A percentile compares a stretch with the other conserved stretches of the same genome.
phyloP scores from a whole-genome alignment of 1,284 basidiomycete genomes.

The Rhodotorula glutinis region DNA sequence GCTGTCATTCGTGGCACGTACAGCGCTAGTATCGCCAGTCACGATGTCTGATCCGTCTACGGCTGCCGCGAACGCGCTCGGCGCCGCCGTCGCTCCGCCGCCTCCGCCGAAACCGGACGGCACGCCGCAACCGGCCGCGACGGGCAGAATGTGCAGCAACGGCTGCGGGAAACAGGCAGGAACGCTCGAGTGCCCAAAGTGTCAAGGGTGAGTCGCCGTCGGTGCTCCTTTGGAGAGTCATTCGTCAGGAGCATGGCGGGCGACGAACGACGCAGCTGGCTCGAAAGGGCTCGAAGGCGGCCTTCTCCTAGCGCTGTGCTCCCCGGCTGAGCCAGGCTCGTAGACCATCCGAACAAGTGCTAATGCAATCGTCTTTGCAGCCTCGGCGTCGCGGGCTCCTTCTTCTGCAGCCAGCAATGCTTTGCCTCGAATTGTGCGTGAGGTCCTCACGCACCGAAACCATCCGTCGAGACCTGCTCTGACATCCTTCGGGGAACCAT shows the following conservation, averaged over 20 bases:
- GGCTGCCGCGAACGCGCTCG: neutral
- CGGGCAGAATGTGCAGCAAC: constrained; percentile 20
- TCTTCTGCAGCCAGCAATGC: constrained; percentile 31
- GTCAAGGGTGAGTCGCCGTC: constrained; percentile 16
- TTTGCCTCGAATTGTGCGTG: constrained; percentile 27
- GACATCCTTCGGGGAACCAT: no score
- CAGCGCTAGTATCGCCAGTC: no score
- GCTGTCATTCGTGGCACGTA: no score
- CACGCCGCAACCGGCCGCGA: neutral
- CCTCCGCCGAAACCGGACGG: neutral
- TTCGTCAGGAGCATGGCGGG: no score
- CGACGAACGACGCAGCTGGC: no score
- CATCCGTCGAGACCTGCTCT: no score
- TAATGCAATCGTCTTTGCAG: neutral
- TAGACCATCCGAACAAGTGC: no score
- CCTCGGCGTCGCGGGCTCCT: constrained; percentile 9
- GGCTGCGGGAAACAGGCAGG: constrained; percentile 27
- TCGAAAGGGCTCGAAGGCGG: no score
- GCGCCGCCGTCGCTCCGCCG: neutral
- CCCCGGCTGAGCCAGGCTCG: no score
- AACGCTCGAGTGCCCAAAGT: constrained; percentile 27
- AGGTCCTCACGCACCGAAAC: no score
- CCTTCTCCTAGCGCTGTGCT: no score
- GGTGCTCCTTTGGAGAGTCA: neutral
- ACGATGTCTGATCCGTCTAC: neutral